Percentiles rank a stretch among this genome's conserved stretches.
phyloP scores from a whole-genome alignment of 768 basidiomycete genomes.

The Collybiopsis confluens region DNA sequence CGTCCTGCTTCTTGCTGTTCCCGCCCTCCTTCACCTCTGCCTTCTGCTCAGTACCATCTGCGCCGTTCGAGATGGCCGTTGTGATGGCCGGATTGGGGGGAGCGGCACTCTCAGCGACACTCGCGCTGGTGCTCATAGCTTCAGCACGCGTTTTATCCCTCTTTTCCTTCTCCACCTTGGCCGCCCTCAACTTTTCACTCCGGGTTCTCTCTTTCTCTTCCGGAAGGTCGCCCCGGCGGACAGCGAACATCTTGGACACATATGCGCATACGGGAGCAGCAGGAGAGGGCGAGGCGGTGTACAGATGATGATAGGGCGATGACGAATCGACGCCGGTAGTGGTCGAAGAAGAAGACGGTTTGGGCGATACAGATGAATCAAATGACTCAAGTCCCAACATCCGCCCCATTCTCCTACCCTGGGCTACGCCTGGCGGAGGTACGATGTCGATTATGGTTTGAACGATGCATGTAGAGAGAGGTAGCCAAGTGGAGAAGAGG shows the following conservation, averaged over 20 bases:
- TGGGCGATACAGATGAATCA: conserved; percentile 72
- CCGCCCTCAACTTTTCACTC: conserved; percentile 82
- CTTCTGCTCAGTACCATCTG: conserved; percentile 3
- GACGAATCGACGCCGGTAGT: background rate
- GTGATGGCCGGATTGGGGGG: no score
- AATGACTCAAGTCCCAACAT: conserved; percentile 66
- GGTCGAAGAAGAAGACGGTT: background rate
- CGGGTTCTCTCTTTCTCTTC: conserved; percentile 75
- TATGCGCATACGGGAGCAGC: conserved; percentile 74
- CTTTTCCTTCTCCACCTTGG: conserved; percentile 53
- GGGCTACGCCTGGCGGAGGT: conserved; percentile 83
- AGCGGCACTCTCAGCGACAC: no score
- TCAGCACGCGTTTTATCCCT: conserved; percentile 26
- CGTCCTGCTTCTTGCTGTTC: conserved; percentile 19
- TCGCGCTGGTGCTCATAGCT: conserved; percentile 10
- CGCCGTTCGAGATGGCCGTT: no score
- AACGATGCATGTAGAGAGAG: conserved; percentile 88
- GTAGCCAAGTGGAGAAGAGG: conserved; percentile 95
- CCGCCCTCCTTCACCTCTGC: conserved; percentile 14
- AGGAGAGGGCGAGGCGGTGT: conserved; percentile 55
- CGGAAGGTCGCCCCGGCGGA: conserved; percentile 74
- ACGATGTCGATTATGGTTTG: conserved; percentile 90
- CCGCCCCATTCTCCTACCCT: conserved; percentile 79
- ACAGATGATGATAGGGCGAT: conserved; percentile 75
- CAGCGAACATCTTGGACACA: conserved; percentile 98